phyloP scores from a whole-genome alignment of 2,329 filamentous ascomycete species.

The Penicillium hordei region DNA sequence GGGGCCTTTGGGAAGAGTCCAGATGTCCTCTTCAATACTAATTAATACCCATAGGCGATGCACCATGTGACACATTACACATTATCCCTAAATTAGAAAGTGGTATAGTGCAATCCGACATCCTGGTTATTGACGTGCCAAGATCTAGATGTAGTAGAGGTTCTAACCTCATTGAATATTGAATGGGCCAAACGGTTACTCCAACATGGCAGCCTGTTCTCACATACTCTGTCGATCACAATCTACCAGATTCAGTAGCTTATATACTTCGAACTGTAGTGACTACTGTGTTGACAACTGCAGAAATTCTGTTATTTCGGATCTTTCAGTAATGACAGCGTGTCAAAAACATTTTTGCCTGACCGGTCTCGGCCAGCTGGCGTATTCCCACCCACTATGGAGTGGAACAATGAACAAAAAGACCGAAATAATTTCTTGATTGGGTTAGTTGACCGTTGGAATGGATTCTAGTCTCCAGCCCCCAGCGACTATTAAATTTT shows the following conservation, averaged over 20 bases:
- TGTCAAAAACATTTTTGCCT: background rate
- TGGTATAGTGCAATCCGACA: background rate
- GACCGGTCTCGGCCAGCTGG: background rate
- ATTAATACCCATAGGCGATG: no score
- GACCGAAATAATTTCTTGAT: background rate
- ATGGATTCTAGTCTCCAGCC: background rate
- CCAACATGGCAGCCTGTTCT: background rate
- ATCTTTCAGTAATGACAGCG: background rate
- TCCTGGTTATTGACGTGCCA: slow-evolving; percentile 8
- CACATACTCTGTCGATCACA: background rate
- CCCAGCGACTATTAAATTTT: background rate
- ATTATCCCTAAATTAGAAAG: background rate
- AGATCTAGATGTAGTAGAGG: slow-evolving; percentile 1
- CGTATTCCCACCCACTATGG: background rate
- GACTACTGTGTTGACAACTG: no score
- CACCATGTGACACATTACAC: background rate
- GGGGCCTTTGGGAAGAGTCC: background rate
- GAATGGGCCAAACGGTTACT: background rate
- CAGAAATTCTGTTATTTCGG: background rate
- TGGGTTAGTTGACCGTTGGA: slow-evolving; percentile 20
- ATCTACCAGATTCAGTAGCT: background rate
- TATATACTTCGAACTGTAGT: no score
- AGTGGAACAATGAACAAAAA: background rate
- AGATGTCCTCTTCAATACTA: background rate
- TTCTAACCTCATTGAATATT: background rate